These are phyloP conservation scores for Calycina marina DNA, from an alignment of 2,329 filamentous ascomycete species.

Conservation along the genomic window DNA sequence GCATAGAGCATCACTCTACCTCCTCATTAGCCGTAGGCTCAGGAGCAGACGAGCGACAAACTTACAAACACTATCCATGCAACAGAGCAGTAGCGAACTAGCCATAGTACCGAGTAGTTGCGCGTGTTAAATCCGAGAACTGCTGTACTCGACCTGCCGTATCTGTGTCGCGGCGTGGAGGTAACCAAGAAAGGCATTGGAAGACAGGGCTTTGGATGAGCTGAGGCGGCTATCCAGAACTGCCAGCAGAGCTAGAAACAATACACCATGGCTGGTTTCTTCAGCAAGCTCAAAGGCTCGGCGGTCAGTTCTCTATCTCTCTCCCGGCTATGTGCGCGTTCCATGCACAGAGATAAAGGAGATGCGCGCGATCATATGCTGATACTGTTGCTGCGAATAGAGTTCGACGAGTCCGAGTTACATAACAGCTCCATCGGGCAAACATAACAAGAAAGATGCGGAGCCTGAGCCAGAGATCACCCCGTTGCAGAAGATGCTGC, in stretches of 20 bases:
- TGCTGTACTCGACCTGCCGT: no score
- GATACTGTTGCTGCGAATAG: constrained; percentile 9
- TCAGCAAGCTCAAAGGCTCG: constrained; percentile 42
- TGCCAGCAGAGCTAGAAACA: constrained; percentile 5
- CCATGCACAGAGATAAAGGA: constrained; percentile 1
- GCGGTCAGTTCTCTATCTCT: constrained; percentile 31
- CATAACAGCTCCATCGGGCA: constrained; percentile 10
- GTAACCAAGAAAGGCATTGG: no score
- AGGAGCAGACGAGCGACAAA: no score
- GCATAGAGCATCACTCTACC: no score
- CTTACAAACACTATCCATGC: no score
- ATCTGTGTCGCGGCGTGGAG: no score
- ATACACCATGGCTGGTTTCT: constrained; percentile 37
- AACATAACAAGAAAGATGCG: constrained; percentile 21
- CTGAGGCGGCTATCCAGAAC: no score
- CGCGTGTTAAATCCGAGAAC: no score
- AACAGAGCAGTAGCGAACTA: no score
- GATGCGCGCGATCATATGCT: background rate
- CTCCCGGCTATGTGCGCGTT: background rate
- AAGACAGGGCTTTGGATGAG: no score
- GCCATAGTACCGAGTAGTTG: no score
- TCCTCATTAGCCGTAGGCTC: no score
- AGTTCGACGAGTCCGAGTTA: constrained; percentile 12
- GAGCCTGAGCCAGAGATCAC: constrained; percentile 36
- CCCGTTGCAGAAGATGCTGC: constrained; percentile 60